These are phyloP conservation scores for Rhodotorula sp. DNA, from an alignment of 1,284 basidiomycete genomes.

Conservation along the genomic window DNA sequence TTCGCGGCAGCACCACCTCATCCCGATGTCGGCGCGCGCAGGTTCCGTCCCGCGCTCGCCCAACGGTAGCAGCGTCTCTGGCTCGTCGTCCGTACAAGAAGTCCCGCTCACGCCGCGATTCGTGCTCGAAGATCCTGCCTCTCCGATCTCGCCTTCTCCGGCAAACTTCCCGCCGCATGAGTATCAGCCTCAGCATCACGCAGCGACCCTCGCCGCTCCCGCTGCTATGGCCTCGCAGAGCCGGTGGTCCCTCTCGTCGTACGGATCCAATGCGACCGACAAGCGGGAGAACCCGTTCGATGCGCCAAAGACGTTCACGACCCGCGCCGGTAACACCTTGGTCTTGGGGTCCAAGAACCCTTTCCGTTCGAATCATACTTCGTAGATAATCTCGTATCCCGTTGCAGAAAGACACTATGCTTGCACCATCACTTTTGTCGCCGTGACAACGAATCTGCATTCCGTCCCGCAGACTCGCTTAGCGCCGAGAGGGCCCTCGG, in stretches of 20 bases:
- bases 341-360: constrained; percentile 7
- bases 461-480: no score
- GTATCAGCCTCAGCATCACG: background rate
- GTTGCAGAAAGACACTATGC: no score
- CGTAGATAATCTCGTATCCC: background rate
- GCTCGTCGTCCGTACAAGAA: constrained; percentile 6
- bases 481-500: no score
- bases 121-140: constrained; percentile 22
- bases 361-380: background rate
- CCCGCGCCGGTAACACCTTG: constrained; percentile 26
- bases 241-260: constrained; percentile 12
- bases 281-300: background rate
- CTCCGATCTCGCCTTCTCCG: constrained; percentile 23
- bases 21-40: background rate
- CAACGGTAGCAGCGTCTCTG: background rate
- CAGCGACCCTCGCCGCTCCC: background rate
- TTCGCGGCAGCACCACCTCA: constrained; percentile 2
- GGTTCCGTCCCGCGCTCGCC: background rate
- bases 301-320: constrained; percentile 16
- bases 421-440: no score
- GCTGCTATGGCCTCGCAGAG: background rate
- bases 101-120: constrained; percentile 7
- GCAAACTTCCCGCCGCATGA: constrained; percentile 1
- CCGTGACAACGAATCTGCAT: no score
- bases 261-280: background rate